These are phyloP conservation scores for Penicillium roqueforti DNA, from an alignment of 495 filamentous ascomycete genomes.

Conservation along the genomic window DNA sequence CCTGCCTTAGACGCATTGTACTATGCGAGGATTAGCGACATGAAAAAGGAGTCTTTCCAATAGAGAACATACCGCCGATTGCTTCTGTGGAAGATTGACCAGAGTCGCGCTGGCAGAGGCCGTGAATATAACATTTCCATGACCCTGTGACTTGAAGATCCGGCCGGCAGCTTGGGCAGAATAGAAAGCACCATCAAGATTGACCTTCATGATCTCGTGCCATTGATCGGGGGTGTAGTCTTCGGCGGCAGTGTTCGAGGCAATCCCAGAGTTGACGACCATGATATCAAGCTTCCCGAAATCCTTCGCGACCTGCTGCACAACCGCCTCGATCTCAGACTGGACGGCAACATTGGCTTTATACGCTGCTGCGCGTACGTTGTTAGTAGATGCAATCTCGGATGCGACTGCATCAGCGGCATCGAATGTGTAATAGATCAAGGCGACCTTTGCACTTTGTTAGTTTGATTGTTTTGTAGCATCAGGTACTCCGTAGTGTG, in stretches of 20 bases:
- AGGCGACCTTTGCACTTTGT: slow-evolving; percentile 37
- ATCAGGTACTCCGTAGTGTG: not conserved
- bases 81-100: slow-evolving; percentile 46
- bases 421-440: slow-evolving; percentile 77
- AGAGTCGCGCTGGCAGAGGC: slow-evolving; percentile 40
- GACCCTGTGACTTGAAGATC: slow-evolving; percentile 39
- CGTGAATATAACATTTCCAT: slow-evolving; percentile 41
- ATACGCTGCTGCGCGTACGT: slow-evolving; percentile 63
- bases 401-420: slow-evolving; percentile 60
- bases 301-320: slow-evolving; percentile 55
- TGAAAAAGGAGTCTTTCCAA: not conserved
- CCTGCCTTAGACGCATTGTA: slow-evolving; percentile 42
- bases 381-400: slow-evolving; percentile 68
- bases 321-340: slow-evolving; percentile 49
- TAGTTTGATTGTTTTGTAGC: not conserved
- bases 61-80: slow-evolving; percentile 28
- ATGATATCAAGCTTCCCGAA: slow-evolving; percentile 73
- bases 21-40: slow-evolving; percentile 8
- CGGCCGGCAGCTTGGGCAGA: slow-evolving; percentile 41
- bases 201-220: slow-evolving; percentile 44
- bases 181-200: slow-evolving; percentile 46
- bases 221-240: slow-evolving; percentile 34
- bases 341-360: slow-evolving; percentile 59
- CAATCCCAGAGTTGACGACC: slow-evolving; percentile 70
- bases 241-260: slow-evolving; percentile 37